Evolutionary conservation across 1,139 yeast genomes (phyloP), one percentile per base, ranked within the genome.

Genomic region (Taphrina deformans): DNA sequence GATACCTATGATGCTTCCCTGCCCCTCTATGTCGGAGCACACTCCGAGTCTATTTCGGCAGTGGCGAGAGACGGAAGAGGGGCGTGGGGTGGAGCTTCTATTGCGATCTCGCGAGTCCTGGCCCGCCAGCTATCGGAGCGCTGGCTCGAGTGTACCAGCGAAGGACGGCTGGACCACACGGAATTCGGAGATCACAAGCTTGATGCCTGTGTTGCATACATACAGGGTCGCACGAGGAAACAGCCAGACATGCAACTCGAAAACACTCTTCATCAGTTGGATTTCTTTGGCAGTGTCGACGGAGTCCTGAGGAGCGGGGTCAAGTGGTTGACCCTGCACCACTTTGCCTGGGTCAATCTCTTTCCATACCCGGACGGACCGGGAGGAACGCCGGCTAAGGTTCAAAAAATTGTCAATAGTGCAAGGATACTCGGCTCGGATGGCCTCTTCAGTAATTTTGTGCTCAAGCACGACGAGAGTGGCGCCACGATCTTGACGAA

Each of bases 151-250:
- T 51, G 55, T 21, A 18, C 12, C n/a, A 12, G 14, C 14, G 44
- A 29, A 23, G 44, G 55, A 23, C 29, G 55, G 31, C 27, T 51
- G 44, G 44, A 33, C 44, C 55, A 51, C 24, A 51, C 44, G 7
- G 29, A 33, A 14, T 51, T 23, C 18, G 55, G 55, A 5, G 55
- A 51, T 10, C 55, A 51, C 55, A 51, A 51, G 33, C 55, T 51
- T 44, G 44, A 51, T 51, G 55, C 55, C 12, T 51, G 55, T 51
- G 55, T 51, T 2, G 55, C 55, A 31, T 51, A 51, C 44, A 7
- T 51, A 21, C 55, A 51, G n/a, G 55, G 55, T 7, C 40, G 44
- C 27, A 29, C 44, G 7, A n/a, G n/a, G 12, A 16, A 33, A 18
- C 40, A 33, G 44, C 55, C 55, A n/a, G 44, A 29, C 21, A 51